Evolutionary conservation across 495 filamentous ascomycete species (phyloP), one percentile per base, ranked within the genome.

Genomic region (Talaromyces liani): DNA sequence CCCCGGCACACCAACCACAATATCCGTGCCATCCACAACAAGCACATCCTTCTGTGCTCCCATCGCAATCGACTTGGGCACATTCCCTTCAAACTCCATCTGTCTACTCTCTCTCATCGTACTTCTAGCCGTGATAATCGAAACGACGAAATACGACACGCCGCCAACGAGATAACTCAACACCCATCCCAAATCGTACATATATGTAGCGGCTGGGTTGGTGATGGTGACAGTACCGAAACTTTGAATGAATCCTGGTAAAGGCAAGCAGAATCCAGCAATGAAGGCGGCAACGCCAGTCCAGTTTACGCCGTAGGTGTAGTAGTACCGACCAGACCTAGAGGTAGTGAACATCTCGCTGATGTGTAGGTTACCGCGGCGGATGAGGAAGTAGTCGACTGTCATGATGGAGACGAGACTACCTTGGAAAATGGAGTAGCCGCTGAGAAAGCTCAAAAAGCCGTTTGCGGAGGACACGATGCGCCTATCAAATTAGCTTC

Each of bases 381-480:
- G 65, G n/a, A 79, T 68, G n/a, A 80, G 24, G 62, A 72, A 77
- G 66, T 76, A 78, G 62, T 78, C 76, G 57, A 68, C 68, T 60
- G 73, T 68, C 67, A 78, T 68, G 18, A 81, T 75, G 9, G 72
- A 75, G 18, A 70, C 67, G 51, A 73, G 71, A 2, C 73, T 72
- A 31, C 71, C 72, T 1, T 81, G 64, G 68, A 84, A 82, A 51
- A 82, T 74, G 0, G 76, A 72, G 65, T 77, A 84, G 3, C 73
- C 74, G 25, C 70, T 72, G 1, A 84, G 69, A n/a, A 84, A 77
- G 20, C 72, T 75, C 54, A 82, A 73, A 66, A 82, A 82, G 4
- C 70, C 79, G n/a, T 67, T 68, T 6, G 79, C 81, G 0, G 34
- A 51, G 12, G 64, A 45, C 22, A 68, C 60, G 25, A 70, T 66